Evolutionary conservation across 768 basidiomycete genomes (phyloP).

Genomic region (Guyanaporus albipodus): DNA sequence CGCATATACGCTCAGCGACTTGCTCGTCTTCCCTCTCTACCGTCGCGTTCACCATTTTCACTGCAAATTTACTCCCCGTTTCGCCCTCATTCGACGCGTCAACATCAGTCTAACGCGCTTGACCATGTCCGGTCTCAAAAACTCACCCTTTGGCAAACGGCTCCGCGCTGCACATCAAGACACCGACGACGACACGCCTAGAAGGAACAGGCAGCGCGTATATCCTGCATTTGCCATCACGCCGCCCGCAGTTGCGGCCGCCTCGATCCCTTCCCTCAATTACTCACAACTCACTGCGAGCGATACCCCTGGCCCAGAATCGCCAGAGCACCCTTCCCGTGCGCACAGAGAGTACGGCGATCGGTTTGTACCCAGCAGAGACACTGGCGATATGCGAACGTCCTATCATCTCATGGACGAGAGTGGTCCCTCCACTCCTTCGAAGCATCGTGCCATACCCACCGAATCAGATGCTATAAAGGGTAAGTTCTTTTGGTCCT

Average conservation of each 20-base stretch:
- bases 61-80: neutral
- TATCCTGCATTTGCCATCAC: constrained; percentile 51
- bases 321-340: constrained; percentile 33
- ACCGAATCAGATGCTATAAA: constrained; percentile 74
- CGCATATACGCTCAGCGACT: constrained; percentile 1
- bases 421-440: constrained; percentile 52
- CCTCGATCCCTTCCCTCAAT: constrained; percentile 54
- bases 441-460: constrained; percentile 60
- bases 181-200: constrained; percentile 47
- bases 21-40: neutral
- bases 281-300: constrained; percentile 49
- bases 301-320: constrained; percentile 45
- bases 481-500: constrained; percentile 41
- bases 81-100: neutral
- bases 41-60: neutral
- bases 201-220: constrained; percentile 48
- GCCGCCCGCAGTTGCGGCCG: constrained; percentile 31
- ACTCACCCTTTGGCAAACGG: constrained; percentile 81
- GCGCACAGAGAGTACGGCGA: constrained; percentile 44
- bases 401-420: constrained; percentile 59
- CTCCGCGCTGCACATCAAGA: constrained; percentile 70
- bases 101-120: neutral
- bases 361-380: constrained; percentile 63
- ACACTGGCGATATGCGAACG: constrained; percentile 56
- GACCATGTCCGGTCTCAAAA: constrained; percentile 71